These are phyloP conservation scores for Diaporthe sp. DNA, from an alignment of 2,329 filamentous ascomycete genomes.

Conservation along the genomic window DNA sequence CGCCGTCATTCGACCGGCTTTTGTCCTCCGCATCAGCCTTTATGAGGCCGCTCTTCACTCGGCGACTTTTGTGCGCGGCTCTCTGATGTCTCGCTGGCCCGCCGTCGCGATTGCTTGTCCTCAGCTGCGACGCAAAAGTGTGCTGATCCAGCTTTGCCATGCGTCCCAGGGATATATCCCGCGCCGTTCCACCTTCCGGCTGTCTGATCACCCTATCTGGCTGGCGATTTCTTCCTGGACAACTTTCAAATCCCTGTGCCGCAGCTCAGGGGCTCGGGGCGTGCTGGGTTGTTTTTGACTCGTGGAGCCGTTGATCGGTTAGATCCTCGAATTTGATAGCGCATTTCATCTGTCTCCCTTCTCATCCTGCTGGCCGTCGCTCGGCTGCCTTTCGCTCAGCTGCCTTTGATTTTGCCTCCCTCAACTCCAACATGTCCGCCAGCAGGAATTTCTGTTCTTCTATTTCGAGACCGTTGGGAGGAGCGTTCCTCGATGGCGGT, in stretches of 20 bases:
- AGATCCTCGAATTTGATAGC: neutral
- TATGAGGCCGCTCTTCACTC: neutral
- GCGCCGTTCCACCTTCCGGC: neutral
- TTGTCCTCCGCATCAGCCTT: neutral
- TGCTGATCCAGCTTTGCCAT: neutral
- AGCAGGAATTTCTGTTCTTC: constrained; percentile 38
- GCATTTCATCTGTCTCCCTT: neutral
- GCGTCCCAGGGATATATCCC: neutral
- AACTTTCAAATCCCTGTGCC: neutral
- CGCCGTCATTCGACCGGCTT: neutral
- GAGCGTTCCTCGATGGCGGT: constrained; percentile 29
- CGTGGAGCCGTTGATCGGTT: neutral
- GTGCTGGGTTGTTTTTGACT: neutral
- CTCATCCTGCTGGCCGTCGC: constrained; percentile 34
- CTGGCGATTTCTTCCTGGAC: neutral
- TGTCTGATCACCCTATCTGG: neutral
- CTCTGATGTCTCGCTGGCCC: neutral
- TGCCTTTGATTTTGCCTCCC: constrained; percentile 26
- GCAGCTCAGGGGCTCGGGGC: neutral
- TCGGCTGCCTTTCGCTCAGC: constrained; percentile 3
- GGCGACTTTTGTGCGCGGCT: neutral
- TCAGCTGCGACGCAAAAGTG: neutral
- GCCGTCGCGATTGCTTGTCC: neutral
- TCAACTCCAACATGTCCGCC: constrained; percentile 35
- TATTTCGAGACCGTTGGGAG: constrained; percentile 35